Evolutionary conservation across 306 rosid genomes (phyloP), one percentile per base, ranked within the genome.

Genomic region (Cucurbita maxima): DNA sequence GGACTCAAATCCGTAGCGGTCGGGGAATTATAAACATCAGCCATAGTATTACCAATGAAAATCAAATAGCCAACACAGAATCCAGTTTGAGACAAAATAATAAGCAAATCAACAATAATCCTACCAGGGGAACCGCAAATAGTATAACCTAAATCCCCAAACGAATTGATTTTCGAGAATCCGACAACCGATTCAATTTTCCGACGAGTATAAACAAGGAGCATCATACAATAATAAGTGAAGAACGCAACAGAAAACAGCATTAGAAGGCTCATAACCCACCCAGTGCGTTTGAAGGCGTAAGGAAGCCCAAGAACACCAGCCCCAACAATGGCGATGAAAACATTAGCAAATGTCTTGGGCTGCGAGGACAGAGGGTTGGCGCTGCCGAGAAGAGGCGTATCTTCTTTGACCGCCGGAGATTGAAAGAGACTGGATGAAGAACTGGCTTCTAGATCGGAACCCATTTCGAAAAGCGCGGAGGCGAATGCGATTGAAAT

Each of bases 271-370:
- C 80, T 58, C 72, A 76, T 63, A 56, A 74, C 1, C 90, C 90
- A 86, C 0, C 90, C 87, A 10, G 86, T 79, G 36, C 86, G 81
- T 79, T 73, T 83, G 72, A 86, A 83, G 6, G 90, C 64, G 77
- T 86, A 86, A 6, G 90, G 87, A 38, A 86, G 75, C 16, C 90
- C 90, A 1, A 86, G 78, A 20, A 86, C 87, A 1, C 90, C 90
- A 8, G 86, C 87, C 1, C 90, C 87, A 12, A 86, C 87, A 20
- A 81, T 69, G 20, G 87, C 87, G 63, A 86, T 86, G 47, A 86
- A 83, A 37, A 86, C 87, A 45, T 86, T 86, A 22, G 90, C 87
- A 50, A 86, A 86, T 19, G 87, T 83, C 75, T 86, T 86, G 74
- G 73, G 45, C 36, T 72, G 79, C 5, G 90, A 86, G 0, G 87